Conservation (phyloP, 1,139 yeast species). For the Spathaspora sp. region DNA sequence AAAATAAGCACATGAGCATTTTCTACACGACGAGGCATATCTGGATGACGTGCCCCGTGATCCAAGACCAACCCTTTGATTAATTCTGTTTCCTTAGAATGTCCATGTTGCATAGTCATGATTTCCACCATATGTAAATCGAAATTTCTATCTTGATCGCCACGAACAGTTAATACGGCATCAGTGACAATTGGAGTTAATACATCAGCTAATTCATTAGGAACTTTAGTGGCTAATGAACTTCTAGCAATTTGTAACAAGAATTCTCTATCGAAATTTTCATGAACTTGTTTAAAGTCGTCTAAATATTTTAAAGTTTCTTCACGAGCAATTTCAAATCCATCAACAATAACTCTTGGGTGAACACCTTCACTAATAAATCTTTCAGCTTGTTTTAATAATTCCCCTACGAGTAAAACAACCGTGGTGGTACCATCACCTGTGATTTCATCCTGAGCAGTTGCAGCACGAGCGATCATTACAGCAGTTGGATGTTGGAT, state of each 20-base stretch:
- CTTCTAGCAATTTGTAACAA: slow-evolving; percentile 89
- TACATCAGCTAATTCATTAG: slow-evolving; percentile 69
- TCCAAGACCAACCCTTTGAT: slow-evolving; percentile 90
- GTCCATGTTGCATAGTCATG: slow-evolving; percentile 96
- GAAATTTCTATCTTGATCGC: slow-evolving; percentile 43
- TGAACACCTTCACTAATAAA: slow-evolving; percentile 92
- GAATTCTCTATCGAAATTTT: slow-evolving; percentile 74
- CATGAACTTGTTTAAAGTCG: slow-evolving; percentile 47
- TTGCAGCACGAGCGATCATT: slow-evolving; percentile 97
- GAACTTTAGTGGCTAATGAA: slow-evolving; percentile 84
- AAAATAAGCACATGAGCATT: slow-evolving; percentile 85
- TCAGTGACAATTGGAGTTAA: slow-evolving; percentile 95
- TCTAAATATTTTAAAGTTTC: slow-evolving; percentile 71
- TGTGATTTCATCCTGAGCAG: slow-evolving; percentile 97
- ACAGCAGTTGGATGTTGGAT: slow-evolving; percentile 99
- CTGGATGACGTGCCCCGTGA: slow-evolving; percentile 99
- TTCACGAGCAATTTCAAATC: slow-evolving; percentile 86
- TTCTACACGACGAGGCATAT: slow-evolving; percentile 88
- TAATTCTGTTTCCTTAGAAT: slow-evolving; percentile 79
- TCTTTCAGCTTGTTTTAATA: slow-evolving; percentile 91
- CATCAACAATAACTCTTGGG: slow-evolving; percentile 92
- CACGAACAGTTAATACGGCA: slow-evolving; percentile 80
- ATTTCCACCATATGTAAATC: slow-evolving; percentile 98
- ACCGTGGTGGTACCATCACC: slow-evolving; percentile 99
- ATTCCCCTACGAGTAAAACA: slow-evolving; percentile 89